A percentile compares a stretch with the other conserved stretches of the same genome.
Conservation (phyloP, 495 filamentous ascomycete species). For the Immersiella caudata region DNA sequence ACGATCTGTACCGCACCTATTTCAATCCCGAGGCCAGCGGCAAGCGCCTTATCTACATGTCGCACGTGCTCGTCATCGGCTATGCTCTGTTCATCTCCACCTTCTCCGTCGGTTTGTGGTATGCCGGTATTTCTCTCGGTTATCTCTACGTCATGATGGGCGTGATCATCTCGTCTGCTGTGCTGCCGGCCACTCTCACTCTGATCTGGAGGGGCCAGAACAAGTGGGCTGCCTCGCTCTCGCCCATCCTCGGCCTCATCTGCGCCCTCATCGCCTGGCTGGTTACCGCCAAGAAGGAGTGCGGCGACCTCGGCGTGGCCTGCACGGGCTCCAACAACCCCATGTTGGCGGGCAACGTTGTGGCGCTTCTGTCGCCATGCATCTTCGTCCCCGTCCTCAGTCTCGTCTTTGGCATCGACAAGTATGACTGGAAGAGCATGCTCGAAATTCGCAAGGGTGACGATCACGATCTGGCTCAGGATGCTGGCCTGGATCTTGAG, state of each 20-base stretch:
- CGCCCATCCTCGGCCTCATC: slow-evolving; percentile 75
- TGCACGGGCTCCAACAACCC: slow-evolving; percentile 84
- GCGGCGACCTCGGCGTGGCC: slow-evolving; percentile 69
- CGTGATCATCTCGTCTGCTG: slow-evolving; percentile 83
- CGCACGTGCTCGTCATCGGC: slow-evolving; percentile 71
- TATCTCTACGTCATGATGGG: slow-evolving; percentile 87
- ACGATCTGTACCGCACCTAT: slow-evolving; percentile 83
- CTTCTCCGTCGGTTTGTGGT: slow-evolving; percentile 82
- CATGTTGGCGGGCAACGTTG: slow-evolving; percentile 82
- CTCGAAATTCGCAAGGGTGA: slow-evolving; percentile 79
- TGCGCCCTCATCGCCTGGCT: slow-evolving; percentile 86
- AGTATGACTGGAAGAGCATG: slow-evolving; percentile 93
- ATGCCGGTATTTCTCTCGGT: slow-evolving; percentile 59
- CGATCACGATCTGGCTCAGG: slow-evolving; percentile 73
- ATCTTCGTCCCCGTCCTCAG: slow-evolving; percentile 82
- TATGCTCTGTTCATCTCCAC: slow-evolving; percentile 84
- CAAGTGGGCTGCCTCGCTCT: slow-evolving; percentile 72
- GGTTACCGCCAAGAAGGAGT: slow-evolving; percentile 80
- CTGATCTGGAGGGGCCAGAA: slow-evolving; percentile 85
- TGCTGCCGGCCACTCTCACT: slow-evolving; percentile 80
- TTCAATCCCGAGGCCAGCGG: slow-evolving; percentile 67
- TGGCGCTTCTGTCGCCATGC: slow-evolving; percentile 77
- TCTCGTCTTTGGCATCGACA: slow-evolving; percentile 69
- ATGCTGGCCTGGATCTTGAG: slow-evolving; percentile 72
- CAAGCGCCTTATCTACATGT: slow-evolving; percentile 81